Base-by-base conservation (phyloP, 257 asterid species). In the Eucommia ulmoides region DNA sequence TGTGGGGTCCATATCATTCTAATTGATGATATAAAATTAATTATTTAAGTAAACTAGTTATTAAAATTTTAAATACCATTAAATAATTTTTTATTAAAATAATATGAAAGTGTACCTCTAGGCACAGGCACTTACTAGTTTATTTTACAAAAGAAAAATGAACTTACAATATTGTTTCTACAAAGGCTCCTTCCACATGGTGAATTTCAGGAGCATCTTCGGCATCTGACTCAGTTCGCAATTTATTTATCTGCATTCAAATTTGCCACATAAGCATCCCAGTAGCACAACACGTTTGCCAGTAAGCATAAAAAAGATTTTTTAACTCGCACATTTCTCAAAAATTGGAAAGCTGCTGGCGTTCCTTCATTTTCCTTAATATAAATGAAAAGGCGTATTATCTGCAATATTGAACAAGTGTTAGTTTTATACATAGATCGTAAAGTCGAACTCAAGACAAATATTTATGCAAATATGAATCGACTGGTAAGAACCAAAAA, bases 151-250 rank as follows among this genome's bases (percentile, higher is more conserved):
- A n/a, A n/a, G n/a, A n/a, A n/a, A n/a, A n/a, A n/a, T n/a, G n/a
- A 51, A 56, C 98, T 76, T 71, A 89, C 96, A 83, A 64, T 41
- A 86, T 26, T 41, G 95, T 82, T 61, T 91, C 98, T 68, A 91
- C 91, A 72, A 91, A 91, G 69, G 98, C 98, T 56, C 81, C 94
- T 70, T 91, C 94, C 3, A 91, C 87, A 29, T 86, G 94, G 80
- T 83, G 83, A 54, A 63, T 63, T 70, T 86, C 94, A 52, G 64
- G 87, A 64, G 74, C 64, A 65, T 86, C 98, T 33, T 78, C 98
- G 35, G 74, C 61, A 64, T 0, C n/a, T 33, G 96, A 78, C 69
- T 91, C 96, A 19, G 70, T 41, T 63, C 84, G 80, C 73, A 86
- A 72, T 63, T 79, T 86, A 79, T 83, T 86, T 58, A 91, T 75